A percentile compares a stretch with the other conserved stretches of the same genome.
Conservation (phyloP, 352 stramenopile genomes). For the Pythium diclinum region DNA sequence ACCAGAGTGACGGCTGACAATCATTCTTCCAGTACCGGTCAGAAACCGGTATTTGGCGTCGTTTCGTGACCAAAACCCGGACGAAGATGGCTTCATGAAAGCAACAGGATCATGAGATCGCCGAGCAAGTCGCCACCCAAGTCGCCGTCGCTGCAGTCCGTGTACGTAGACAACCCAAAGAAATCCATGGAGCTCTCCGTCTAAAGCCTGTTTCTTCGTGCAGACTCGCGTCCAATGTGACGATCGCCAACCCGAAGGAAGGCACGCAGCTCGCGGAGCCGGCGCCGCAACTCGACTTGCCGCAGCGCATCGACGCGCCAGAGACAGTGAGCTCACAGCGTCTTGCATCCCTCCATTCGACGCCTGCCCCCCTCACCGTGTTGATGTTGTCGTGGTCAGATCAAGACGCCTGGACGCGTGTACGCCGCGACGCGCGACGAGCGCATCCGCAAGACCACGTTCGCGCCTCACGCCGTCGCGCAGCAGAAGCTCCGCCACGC, state of each 20-base stretch:
- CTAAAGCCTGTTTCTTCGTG: not conserved
- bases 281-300: constrained; percentile 69
- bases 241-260: constrained; percentile 48
- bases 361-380: no score
- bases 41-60: constrained; percentile 22
- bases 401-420: constrained; percentile 66
- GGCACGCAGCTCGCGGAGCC: constrained; percentile 75
- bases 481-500: constrained; percentile 46
- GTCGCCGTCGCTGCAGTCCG: constrained; percentile 28
- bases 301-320: constrained; percentile 71
- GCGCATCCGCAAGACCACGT: constrained; percentile 67
- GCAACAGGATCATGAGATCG: constrained; percentile 23
- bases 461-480: constrained; percentile 59
- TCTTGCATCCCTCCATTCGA: no score
- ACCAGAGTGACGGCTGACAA: constrained; percentile 12
- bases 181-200: not conserved
- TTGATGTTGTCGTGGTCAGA: constrained; percentile 29
- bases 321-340: constrained; percentile 36
- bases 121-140: constrained; percentile 56
- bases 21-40: constrained; percentile 6
- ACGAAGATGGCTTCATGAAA: not conserved
- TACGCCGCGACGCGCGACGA: constrained; percentile 57
- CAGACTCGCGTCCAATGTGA: constrained; percentile 60
- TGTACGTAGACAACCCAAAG: constrained; percentile 16
- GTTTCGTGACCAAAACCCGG: constrained; percentile 3